These are phyloP conservation scores for Colletotrichum sp. DNA, from an alignment of 2,329 filamentous ascomycete species.

Conservation along the genomic window DNA sequence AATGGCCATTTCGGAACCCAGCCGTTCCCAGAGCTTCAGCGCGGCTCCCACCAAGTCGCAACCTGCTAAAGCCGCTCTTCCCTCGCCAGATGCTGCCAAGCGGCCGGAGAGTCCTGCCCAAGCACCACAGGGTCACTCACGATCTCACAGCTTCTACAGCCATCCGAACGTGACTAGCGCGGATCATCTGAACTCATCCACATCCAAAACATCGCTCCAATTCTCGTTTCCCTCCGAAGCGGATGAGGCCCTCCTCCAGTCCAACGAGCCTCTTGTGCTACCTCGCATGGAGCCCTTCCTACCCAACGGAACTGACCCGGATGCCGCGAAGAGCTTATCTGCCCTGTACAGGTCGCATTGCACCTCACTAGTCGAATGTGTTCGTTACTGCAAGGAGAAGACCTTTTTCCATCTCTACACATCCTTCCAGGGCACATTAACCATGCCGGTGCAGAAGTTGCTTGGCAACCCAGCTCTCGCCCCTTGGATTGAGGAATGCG, in stretches of 20 bases:
- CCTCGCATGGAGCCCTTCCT: conserved; percentile 86
- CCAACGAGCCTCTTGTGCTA: conserved; percentile 77
- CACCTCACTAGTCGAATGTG: conserved; percentile 92
- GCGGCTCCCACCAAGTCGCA: conserved; percentile 38
- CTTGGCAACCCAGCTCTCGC: conserved; percentile 82
- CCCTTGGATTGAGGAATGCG: conserved; percentile 93
- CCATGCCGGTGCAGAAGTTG: conserved; percentile 93
- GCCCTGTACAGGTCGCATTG: conserved; percentile 94
- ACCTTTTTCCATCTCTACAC: conserved; percentile 95
- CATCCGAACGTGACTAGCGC: conserved; percentile 60
- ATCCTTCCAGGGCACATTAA: conserved; percentile 94
- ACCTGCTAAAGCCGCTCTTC: conserved; percentile 24
- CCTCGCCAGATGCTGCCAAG: conserved; percentile 32
- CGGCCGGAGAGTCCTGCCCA: conserved; percentile 14
- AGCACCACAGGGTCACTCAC: conserved; percentile 30
- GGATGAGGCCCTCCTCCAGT: conserved; percentile 57
- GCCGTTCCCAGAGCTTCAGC: conserved; percentile 56
- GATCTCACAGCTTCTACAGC: conserved; percentile 62
- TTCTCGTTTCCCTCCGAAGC: conserved; percentile 66
- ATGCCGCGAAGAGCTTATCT: conserved; percentile 83
- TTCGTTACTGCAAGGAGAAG: conserved; percentile 95
- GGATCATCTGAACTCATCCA: conserved; percentile 62
- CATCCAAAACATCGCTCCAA: conserved; percentile 61
- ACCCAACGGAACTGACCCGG: conserved; percentile 80
- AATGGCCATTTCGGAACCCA: conserved; percentile 53